Evolutionary conservation across 169 alveolate genomes (phyloP), one percentile per base, ranked within the genome.

Genomic region (Cardiosporidium cionae): DNA sequence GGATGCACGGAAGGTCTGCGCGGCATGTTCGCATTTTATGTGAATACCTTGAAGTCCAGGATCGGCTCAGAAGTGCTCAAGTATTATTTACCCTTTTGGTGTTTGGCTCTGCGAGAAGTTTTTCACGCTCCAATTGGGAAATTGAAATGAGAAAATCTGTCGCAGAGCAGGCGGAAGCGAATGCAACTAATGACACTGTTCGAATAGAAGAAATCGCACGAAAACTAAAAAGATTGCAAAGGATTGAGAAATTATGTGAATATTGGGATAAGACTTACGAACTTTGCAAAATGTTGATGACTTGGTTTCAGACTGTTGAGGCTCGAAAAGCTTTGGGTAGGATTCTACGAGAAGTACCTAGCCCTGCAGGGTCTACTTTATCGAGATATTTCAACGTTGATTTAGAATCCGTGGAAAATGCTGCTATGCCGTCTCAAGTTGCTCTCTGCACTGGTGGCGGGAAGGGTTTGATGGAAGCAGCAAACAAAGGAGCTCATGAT

Each of bases 361-460:
- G 53, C 9, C 53, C 69, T 16, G 22, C 69, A n/a, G 69, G 16
- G 28, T 16, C 69, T 16, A n/a, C 53, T 16, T n/a, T n/a, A n/a
- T 63, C 53, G 28, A 32, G 7, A 32, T 68, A 69, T 44, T 44
- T 44, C 58, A 44, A n/a, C n/a, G 16, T 44, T 16, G 58, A 44
- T 44, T n/a, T 44, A 16, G 58, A 44, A 44, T 44, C 58, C 58
- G n/a, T 44, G 27, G n/a, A 44, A 44, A 44, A 44, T n/a, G n/a
- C 16, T 44, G 16, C 27, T 44, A 52, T 65, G 52, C 73, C 74
- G 32, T 79, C 76, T 52, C 69, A 79, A 16, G 89, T 81, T 52
- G 86, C 89, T 0, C 37, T 84, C 22, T 80, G 89, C 73, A 84
- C 89, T 27, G 89, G 89, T 2, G 89, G 89, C 5, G 89, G 89